phyloP scores from a whole-genome alignment of 768 basidiomycete species.

The Melanogaster broomeanus region DNA sequence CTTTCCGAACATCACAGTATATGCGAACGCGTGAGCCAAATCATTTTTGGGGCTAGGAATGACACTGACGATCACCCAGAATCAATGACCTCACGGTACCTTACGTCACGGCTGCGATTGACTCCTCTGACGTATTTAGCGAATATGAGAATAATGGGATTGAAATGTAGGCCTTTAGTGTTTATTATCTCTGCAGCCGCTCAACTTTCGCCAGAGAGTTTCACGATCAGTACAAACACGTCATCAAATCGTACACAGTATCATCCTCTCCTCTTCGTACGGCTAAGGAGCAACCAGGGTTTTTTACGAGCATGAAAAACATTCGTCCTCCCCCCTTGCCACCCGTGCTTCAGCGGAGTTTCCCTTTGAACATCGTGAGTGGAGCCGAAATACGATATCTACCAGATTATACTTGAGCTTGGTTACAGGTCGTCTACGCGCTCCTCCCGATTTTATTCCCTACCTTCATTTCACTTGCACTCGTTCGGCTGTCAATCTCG shows the following conservation, averaged over 20 bases:
- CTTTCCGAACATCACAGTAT: conserved; percentile 73
- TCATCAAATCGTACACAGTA: conserved; percentile 55
- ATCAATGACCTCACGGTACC: conserved; percentile 82
- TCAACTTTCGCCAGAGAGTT: conserved; percentile 44
- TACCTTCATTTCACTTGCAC: conserved; percentile 49
- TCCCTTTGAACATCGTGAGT: conserved; percentile 74
- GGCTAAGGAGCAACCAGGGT: conserved; percentile 43
- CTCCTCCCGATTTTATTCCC: conserved; percentile 70
- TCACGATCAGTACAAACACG: conserved; percentile 53
- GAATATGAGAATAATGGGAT: conserved; percentile 58
- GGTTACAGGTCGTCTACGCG: conserved; percentile 49
- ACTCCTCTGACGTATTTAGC: conserved; percentile 64
- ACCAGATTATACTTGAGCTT: conserved; percentile 2
- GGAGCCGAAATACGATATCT: neutral
- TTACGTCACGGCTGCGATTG: conserved; percentile 76
- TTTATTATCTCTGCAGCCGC: conserved; percentile 1
- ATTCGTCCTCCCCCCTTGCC: conserved; percentile 51
- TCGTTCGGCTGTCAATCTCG: conserved; percentile 59
- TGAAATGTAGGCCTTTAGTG: conserved; percentile 50
- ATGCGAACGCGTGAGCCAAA: conserved; percentile 70
- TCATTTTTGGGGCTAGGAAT: neutral
- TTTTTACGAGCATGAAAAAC: conserved; percentile 46
- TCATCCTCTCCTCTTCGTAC: conserved; percentile 46
- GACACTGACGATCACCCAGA: conserved; percentile 33
- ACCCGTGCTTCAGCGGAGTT: conserved; percentile 56